Evolutionary conservation across 208 protist species (phyloP), one percentile per base, ranked within the genome.

Genomic region (Endotrypanum monterogeii): DNA sequence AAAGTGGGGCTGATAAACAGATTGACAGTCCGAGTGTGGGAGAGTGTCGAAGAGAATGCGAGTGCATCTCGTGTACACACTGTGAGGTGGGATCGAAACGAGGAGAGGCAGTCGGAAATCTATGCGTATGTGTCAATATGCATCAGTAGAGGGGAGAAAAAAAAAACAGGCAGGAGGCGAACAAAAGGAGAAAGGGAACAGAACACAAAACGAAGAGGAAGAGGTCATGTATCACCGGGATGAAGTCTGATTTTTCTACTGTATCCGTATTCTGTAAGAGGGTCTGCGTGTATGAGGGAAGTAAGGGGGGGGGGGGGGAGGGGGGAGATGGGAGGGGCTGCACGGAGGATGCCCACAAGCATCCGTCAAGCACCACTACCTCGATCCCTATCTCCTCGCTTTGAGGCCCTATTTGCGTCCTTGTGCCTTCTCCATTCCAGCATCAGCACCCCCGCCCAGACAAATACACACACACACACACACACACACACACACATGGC

Each of bases 151-250:
- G 11, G 32, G 35, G 25, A 57, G 46, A 50, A 52, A 35, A 35
- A 25, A 58, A 25, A 58, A 25, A 58, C 8, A 41, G 65, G 37
- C 62, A 66, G 71, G 39, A 28, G 2, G 51, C 39, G 14, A 54
- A 51, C 39, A 68, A 28, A 25, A 28, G 44, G 18, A 51, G 3
- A 50, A 57, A 67, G 63, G 37, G 54, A 32, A 61, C 16, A 11
- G 58, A 44, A 28, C 5, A 44, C 39, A 35, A 16, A n/a, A 20
- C 6, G 58, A 44, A 23, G 35, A 18, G 20, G 30, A 18, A 25
- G 23, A 3, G 37, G 62, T 37, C 62, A 67, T 37, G 41, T 52
- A 52, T 67, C 62, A 67, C 62, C 62, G 62, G 62, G 37, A 28
- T 28, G 37, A 20, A 18, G 1, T 66, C 56, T n/a, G n/a, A n/a